These are phyloP conservation scores for Daedaleopsis nitida DNA, from an alignment of 768 basidiomycete genomes.

Conservation along the genomic window DNA sequence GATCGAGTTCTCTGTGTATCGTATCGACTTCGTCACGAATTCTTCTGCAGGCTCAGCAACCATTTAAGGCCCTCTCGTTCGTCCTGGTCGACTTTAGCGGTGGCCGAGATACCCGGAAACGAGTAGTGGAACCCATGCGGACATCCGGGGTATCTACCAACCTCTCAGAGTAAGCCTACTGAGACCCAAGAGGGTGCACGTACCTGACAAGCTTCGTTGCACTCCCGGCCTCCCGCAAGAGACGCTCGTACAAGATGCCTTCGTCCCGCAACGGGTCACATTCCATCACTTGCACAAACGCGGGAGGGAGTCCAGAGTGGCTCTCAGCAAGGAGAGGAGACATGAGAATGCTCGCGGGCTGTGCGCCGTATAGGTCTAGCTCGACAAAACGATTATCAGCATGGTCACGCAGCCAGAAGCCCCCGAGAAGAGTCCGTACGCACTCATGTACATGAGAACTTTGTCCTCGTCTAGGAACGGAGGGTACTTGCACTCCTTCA, in stretches of 20 bases:
- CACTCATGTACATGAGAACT: constrained; percentile 3
- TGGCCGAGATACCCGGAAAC: constrained; percentile 13
- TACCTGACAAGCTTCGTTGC: constrained; percentile 25
- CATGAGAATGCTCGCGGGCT: constrained; percentile 7
- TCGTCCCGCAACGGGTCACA: constrained; percentile 32
- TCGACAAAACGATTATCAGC: neutral
- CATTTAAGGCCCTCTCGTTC: constrained; percentile 24
- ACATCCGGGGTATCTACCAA: constrained; percentile 27
- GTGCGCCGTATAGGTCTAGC: neutral
- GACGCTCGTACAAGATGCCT: constrained; percentile 26
- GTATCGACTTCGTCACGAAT: no score
- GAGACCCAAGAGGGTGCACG: neutral
- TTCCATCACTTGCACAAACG: constrained; percentile 27
- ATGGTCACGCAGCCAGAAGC: neutral
- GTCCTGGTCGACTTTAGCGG: constrained; percentile 21
- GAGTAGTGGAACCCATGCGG: constrained; percentile 24
- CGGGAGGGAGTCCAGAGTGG: constrained; percentile 25
- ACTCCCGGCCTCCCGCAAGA: constrained; percentile 26
- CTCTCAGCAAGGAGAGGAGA: constrained; percentile 24
- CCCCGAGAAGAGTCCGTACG: neutral
- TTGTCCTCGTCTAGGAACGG: constrained; percentile 10
- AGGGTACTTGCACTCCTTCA: constrained; percentile 25
- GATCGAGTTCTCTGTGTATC: no score
- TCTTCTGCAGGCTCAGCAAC: constrained; percentile 16
- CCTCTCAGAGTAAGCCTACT: neutral